Conservation (phyloP, 441 rosid genomes). For the Pelargonium fulgidum region DNA sequence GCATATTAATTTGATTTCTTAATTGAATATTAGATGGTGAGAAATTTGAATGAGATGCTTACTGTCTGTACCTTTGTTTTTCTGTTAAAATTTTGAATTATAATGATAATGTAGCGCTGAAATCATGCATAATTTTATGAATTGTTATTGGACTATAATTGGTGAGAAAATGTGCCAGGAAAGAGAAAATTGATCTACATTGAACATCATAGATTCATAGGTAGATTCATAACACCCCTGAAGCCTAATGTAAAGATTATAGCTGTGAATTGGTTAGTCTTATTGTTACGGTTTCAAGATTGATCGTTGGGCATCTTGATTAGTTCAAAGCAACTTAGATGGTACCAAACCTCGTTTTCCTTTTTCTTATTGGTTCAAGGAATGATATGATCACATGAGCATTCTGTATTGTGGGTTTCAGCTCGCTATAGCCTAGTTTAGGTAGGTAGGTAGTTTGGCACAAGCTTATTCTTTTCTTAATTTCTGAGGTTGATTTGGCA, state of each 20-base stretch:
- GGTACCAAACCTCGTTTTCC: neutral
- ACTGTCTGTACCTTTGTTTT: too few species aligned
- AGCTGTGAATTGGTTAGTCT: neutral
- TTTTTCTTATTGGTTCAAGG: neutral
- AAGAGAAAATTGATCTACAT: too few species aligned
- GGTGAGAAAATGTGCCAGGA: too few species aligned
- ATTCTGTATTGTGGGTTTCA: neutral
- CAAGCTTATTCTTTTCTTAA: neutral
- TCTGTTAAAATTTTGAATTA: too few species aligned
- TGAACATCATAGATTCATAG: too few species aligned
- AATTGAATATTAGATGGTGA: neutral
- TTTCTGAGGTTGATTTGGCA: neutral
- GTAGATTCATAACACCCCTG: too few species aligned
- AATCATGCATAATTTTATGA: too few species aligned
- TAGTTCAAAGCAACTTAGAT: neutral
- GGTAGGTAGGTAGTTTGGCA: neutral
- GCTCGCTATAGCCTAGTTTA: neutral
- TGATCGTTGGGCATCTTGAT: neutral
- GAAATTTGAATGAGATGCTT: neutral
- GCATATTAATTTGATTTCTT: neutral
- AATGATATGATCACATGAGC: neutral
- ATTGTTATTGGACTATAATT: too few species aligned
- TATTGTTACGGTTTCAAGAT: neutral
- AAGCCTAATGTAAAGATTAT: too few species aligned
- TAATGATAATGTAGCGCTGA: too few species aligned